Evolutionary conservation across 192 early-diverging fungal genomes (phyloP).

Genomic region (Mortierella antarctica): DNA sequence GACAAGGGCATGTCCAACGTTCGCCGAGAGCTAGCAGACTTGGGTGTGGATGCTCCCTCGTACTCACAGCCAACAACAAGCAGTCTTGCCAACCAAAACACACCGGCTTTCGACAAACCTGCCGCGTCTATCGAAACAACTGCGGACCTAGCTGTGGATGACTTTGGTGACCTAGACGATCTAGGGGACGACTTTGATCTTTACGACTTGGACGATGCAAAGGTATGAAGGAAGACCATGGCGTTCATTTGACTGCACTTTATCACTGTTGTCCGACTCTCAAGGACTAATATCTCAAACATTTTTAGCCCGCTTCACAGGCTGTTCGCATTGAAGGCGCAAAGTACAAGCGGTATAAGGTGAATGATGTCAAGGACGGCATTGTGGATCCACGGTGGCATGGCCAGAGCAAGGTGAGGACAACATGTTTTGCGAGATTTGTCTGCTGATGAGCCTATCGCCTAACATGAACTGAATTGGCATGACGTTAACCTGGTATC

Average conservation of each 20-base stretch:
- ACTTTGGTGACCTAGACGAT: conserved; percentile 37
- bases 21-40: background rate
- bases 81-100: background rate
- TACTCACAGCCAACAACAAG: background rate
- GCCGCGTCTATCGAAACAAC: background rate
- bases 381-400: conserved; percentile 9
- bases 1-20: background rate
- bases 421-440: background rate
- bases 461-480: too few species aligned
- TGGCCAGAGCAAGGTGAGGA: conserved; percentile 25
- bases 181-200: conserved; percentile 29
- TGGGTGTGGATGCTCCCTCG: background rate
- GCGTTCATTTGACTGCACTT: background rate
- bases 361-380: conserved; percentile 12
- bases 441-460: too few species aligned
- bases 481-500: too few species aligned
- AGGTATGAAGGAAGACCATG: conserved; percentile 2
- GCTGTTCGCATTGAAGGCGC: background rate
- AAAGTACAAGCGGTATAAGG: conserved; percentile 28
- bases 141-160: conserved; percentile 7
- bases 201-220: conserved; percentile 4
- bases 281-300: background rate
- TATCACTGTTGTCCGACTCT: background rate
- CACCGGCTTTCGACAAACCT: background rate
- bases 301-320: background rate